phyloP scores from a whole-genome alignment of 225 moss, liverwort and hornwort species.

The Asterella californica region DNA sequence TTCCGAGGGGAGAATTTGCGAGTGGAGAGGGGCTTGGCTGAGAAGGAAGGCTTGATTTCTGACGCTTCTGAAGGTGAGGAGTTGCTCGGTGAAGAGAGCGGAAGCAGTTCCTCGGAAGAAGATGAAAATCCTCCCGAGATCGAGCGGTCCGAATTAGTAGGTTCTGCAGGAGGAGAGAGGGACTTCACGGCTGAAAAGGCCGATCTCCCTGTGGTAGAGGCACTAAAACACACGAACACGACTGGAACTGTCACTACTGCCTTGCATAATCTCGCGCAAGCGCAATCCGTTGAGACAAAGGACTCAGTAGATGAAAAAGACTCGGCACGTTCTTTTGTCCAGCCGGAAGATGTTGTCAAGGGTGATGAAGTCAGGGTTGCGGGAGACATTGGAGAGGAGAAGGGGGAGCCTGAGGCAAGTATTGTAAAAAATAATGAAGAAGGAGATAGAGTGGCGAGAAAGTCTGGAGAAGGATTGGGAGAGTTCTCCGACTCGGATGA shows the following conservation, averaged over 20 bases:
- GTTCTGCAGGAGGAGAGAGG: conserved; percentile 5
- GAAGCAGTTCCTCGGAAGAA: conserved; percentile 17
- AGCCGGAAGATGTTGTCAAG: neutral
- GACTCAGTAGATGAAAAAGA: conserved; percentile 2
- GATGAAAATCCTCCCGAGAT: conserved; percentile 17
- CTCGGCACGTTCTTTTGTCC: neutral
- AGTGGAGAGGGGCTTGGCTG: conserved; percentile 43
- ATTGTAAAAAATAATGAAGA: conserved; percentile 12
- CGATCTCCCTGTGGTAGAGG: neutral
- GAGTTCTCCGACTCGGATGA: conserved; percentile 84
- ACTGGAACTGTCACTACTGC: conserved; percentile 9
- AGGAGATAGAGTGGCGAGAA: conserved; percentile 18
- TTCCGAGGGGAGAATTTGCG: conserved; percentile 72
- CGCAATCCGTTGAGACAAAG: conserved; percentile 3
- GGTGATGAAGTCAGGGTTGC: neutral
- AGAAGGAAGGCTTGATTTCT: conserved; percentile 16
- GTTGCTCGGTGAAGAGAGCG: conserved; percentile 28
- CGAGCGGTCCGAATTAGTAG: conserved; percentile 4
- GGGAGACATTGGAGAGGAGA: neutral
- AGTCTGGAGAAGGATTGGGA: conserved; percentile 2
- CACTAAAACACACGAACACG: neutral
- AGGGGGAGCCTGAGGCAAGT: neutral
- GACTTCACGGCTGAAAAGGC: conserved; percentile 8
- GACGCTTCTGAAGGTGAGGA: conserved; percentile 17
- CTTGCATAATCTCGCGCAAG: conserved; percentile 17